Percentiles rank a stretch among this genome's conserved stretches.
phyloP scores from a whole-genome alignment of 305 asterid species.

The Fraxinus ornus region DNA sequence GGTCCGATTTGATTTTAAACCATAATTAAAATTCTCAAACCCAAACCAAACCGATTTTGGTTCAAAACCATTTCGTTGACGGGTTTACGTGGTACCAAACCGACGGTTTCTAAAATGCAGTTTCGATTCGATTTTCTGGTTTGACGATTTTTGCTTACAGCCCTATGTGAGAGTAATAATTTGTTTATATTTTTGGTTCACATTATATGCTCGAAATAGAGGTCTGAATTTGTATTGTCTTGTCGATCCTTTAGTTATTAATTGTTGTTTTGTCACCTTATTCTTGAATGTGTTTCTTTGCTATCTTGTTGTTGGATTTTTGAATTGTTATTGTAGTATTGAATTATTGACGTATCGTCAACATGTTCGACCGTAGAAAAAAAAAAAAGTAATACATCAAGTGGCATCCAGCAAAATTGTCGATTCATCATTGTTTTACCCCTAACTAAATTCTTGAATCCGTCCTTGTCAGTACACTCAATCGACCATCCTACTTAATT shows the following conservation, averaged over 20 bases:
- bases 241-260: neutral
- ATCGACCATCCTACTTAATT: neutral
- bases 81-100: no score
- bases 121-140: no score
- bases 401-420: no score
- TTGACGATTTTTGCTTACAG: no score
- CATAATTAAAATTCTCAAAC: no score
- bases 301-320: neutral
- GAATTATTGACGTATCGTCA: neutral
- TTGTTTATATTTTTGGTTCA: no score
- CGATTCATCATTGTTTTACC: neutral
- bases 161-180: no score
- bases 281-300: no score
- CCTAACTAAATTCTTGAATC: neutral
- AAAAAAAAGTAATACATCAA: neutral
- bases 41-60: no score
- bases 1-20: no score
- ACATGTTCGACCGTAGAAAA: neutral
- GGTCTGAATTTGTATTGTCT: neutral
- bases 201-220: neutral
- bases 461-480: neutral
- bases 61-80: no score
- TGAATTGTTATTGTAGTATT: neutral
- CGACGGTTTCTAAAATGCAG: no score
- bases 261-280: neutral